Conservation (phyloP, 2,329 filamentous ascomycete species). For the Beauveria sp. region DNA sequence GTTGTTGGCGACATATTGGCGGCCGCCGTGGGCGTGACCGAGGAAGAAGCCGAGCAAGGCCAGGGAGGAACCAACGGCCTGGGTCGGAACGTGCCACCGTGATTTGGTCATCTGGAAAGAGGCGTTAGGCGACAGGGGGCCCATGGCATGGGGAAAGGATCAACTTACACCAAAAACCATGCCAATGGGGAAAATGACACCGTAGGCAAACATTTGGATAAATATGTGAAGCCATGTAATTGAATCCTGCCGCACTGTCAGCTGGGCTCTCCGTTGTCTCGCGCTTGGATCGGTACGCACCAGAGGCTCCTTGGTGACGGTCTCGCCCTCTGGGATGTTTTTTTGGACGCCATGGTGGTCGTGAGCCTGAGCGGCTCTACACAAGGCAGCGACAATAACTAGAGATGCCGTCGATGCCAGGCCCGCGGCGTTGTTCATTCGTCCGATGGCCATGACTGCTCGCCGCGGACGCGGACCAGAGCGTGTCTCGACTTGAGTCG, state of each 20-base stretch:
- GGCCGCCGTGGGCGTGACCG: constrained; percentile 82
- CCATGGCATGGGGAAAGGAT: neutral
- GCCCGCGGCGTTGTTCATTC: neutral
- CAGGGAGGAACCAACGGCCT: constrained; percentile 65
- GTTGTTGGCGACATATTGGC: constrained; percentile 69
- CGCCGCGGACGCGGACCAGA: neutral
- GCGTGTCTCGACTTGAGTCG: no score
- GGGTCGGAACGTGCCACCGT: constrained; percentile 88
- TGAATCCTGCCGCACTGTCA: constrained; percentile 52
- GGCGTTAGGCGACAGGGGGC: constrained; percentile 9
- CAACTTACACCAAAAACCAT: constrained; percentile 80
- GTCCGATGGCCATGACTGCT: neutral
- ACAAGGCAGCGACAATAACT: constrained; percentile 11
- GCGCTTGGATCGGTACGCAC: constrained; percentile 37
- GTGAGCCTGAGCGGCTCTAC: constrained; percentile 29
- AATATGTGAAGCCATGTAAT: constrained; percentile 93
- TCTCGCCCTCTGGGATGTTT: constrained; percentile 57
- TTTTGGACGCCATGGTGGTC: constrained; percentile 41
- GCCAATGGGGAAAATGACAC: constrained; percentile 83
- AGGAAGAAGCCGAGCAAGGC: constrained; percentile 83
- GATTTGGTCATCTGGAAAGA: constrained; percentile 67
- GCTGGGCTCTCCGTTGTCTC: constrained; percentile 11
- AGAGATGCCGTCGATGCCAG: neutral
- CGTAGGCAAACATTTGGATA: constrained; percentile 78
- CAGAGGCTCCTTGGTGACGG: constrained; percentile 65